Base-by-base conservation (phyloP, 352 stramenopile species). In the Phytophthora litchii region DNA sequence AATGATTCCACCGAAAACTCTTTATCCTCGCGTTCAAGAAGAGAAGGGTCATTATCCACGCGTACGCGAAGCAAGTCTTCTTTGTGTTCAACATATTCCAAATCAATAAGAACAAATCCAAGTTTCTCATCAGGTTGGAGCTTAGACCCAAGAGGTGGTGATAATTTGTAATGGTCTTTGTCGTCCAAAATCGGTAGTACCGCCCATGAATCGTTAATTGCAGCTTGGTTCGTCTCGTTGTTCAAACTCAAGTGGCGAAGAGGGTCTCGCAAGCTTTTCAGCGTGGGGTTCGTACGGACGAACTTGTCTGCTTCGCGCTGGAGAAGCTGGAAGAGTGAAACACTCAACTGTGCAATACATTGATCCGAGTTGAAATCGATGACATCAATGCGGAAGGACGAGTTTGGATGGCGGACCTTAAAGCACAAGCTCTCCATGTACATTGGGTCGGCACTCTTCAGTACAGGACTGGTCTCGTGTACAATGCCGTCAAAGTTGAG, bases 361-460 rank as follows among this genome's bases (percentile, higher is more conserved):
- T 78, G 65, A 44, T 95, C 83, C 1, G 83, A 85, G 45, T 82
- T 93, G 53, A 95, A 92, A 57, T 95, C 86, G 23, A 95, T 89
- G 14, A 91, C 75, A 45, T 95, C 81, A 21, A 95, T 72, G 5
- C 70, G 74, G 32, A 95, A 81, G 4, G 29, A 51, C 5, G 77
- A 77, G 50, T 92, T 86, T 8, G 80, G 76, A 19, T 80, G 67
- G 11, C 71, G 65, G 16, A 87, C 74, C 19, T 87, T 78, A 60
- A 92, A 87, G 52, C 86, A 95, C 42, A 92, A 65, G 7, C 74
- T 74, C 37, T 95, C 86, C 79, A 91, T 88, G 62, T 86, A 94
- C 79, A 95, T 92, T 9, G 86, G 86, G 41, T 95, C 84, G 0
- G 86, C 86, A 47, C 80, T 95, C 62, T 94, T 94, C 19, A 94